These are phyloP conservation scores for Umbilicus rupestris DNA, from an alignment of 164 flowering plant genomes.

Conservation along the genomic window DNA sequence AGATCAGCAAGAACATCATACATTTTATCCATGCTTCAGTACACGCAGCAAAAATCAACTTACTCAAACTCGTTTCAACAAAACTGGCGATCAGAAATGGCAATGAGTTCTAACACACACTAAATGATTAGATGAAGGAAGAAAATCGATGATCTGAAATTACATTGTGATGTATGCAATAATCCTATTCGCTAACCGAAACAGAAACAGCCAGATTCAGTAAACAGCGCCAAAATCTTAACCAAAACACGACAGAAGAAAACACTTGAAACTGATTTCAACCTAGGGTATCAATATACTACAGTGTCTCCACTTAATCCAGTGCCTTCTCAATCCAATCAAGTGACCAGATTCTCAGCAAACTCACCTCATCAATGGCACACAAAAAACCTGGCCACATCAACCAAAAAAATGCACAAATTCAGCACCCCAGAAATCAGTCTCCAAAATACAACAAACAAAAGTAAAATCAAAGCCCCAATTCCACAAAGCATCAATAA, in stretches of 20 bases:
- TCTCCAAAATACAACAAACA: background rate
- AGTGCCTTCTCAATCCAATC: too few species aligned
- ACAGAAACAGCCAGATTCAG: background rate
- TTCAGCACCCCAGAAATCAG: background rate
- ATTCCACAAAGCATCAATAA: too few species aligned
- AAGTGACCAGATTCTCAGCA: too few species aligned
- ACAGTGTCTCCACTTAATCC: too few species aligned
- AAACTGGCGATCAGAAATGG: background rate
- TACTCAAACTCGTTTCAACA: too few species aligned
- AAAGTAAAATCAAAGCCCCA: background rate
- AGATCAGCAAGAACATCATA: background rate
- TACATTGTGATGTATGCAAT: background rate
- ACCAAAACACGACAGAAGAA: too few species aligned
- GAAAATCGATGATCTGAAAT: background rate
- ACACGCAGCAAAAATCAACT: too few species aligned
- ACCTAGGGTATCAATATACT: too few species aligned
- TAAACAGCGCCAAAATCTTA: too few species aligned
- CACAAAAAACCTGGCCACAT: background rate
- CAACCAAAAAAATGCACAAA: background rate
- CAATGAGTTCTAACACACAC: background rate
- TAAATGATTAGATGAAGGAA: background rate
- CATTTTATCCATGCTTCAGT: too few species aligned
- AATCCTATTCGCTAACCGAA: background rate
- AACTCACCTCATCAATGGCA: too few species aligned
- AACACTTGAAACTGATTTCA: too few species aligned